Conservation (phyloP, 805 yeast species). For the Yarrowia porcina region DNA sequence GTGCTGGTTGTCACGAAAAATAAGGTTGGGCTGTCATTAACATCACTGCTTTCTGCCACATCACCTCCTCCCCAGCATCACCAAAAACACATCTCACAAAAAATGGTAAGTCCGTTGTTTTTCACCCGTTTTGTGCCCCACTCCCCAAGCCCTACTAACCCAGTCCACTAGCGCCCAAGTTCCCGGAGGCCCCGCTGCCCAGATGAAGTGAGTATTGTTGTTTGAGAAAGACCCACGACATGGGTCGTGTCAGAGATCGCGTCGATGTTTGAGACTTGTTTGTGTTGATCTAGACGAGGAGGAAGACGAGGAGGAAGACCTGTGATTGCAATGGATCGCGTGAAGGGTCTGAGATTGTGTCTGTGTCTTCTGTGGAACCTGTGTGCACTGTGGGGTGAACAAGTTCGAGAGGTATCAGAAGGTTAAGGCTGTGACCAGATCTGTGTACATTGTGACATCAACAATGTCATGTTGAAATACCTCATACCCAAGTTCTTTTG, state of each 20-base stretch:
- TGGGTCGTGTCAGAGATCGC: neutral
- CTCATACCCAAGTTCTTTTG: too few relatives aligned
- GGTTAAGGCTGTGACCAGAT: too few relatives aligned
- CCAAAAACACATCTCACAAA: conserved; percentile 4
- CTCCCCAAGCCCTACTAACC: neutral
- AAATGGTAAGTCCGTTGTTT: conserved; percentile 2
- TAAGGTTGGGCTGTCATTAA: neutral
- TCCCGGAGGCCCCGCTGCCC: conserved; percentile 27
- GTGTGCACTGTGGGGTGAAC: too few relatives aligned
- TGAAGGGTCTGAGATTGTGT: too few relatives aligned
- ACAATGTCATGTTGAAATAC: too few relatives aligned
- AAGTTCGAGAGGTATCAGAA: too few relatives aligned
- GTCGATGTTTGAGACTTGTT: neutral
- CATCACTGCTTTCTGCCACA: conserved; percentile 14
- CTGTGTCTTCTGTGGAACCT: too few relatives aligned
- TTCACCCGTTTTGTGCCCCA: too few relatives aligned
- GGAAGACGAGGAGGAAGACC: neutral
- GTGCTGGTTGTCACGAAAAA: neutral
- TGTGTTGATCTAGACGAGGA: neutral
- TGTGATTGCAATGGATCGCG: too few relatives aligned
- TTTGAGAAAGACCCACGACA: neutral
- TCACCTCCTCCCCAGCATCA: conserved; percentile 14
- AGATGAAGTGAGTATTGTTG: conserved; percentile 26
- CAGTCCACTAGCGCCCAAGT: conserved; percentile 24
- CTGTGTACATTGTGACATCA: too few relatives aligned